Evolutionary conservation across 2,329 filamentous ascomycete genomes (phyloP), one percentile per base, ranked within the genome.

Genomic region (Microcyclosporella mali): DNA sequence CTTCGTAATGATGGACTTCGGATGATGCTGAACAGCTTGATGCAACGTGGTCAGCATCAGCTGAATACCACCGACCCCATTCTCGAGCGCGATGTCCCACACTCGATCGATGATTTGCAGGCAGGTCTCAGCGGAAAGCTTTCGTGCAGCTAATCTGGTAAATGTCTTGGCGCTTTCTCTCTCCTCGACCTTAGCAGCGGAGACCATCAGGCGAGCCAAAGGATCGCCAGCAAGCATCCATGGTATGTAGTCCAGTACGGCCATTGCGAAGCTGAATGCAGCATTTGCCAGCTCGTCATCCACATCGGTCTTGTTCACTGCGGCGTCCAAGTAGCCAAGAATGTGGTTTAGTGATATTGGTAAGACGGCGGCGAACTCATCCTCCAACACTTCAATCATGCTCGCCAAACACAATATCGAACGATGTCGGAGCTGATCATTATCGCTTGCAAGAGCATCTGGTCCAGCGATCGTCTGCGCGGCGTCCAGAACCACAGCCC

Each of bases 401-500:
- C 88, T 95, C 2, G 90, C 84, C 44, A 98, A 75, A 60, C 88
- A 95, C 37, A 95, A 70, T 34, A 95, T 70, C n/a, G 88, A 86
- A 72, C 94, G 85, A 46, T 90, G 76, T 31, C 83, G 82, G 36
- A 95, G 77, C 18, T 79, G 71, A 56, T 94, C 85, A 10, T 74
- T 66, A 61, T 85, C 82, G 31, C 84, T 84, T 82, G 84, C 85
- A 37, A 97, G 75, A 50, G 87, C 90, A 51, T 84, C 73, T 41
- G 80, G 70, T 32, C 88, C 81, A 29, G 85, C 81, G 56, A 98
- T 84, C 1, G 83, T 84, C 46, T 81, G 73, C 3, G 88, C 87
- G 4, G 88, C 84, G 3, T 78, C 77, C 18, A 84, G 74, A 33
- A 95, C 84, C 33, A 81, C 82, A 53, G 84, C 79, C 1, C 84